These are phyloP conservation scores for Xylaria scruposa DNA, from an alignment of 495 filamentous ascomycete species.

Conservation along the genomic window DNA sequence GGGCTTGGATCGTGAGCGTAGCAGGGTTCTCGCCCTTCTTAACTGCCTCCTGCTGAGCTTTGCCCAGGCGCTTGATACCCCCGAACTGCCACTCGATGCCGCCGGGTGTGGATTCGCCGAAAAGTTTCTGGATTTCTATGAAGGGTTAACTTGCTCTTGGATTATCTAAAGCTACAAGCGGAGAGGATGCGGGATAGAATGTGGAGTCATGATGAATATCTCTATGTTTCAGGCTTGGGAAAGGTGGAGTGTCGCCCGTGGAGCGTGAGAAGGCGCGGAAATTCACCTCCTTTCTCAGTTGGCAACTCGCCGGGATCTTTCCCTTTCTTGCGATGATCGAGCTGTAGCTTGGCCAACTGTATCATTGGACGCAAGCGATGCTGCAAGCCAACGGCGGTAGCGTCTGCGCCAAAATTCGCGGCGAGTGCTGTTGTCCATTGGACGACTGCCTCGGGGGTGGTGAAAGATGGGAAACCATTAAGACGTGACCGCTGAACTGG, in stretches of 20 bases:
- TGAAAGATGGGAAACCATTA: neutral
- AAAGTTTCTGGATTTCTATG: conserved; percentile 51
- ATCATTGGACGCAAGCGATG: conserved; percentile 55
- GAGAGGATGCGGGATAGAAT: neutral
- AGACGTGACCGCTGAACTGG: neutral
- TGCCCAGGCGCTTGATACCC: conserved; percentile 48
- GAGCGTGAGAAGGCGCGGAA: neutral
- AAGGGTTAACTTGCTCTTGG: neutral
- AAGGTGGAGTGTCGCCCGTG: neutral
- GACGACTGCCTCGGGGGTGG: conserved; percentile 11
- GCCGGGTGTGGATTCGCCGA: conserved; percentile 49
- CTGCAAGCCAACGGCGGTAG: conserved; percentile 47
- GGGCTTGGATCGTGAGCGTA: neutral
- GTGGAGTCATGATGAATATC: neutral
- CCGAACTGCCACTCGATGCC: conserved; percentile 58
- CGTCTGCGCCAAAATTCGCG: conserved; percentile 30
- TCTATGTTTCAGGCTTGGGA: neutral
- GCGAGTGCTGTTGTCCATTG: conserved; percentile 36
- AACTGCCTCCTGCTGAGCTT: conserved; percentile 45
- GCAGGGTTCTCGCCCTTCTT: conserved; percentile 39
- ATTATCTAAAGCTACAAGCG: neutral
- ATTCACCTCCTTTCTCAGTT: conserved; percentile 31
- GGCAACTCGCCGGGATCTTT: conserved; percentile 35
- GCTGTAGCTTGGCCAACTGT: conserved; percentile 39
- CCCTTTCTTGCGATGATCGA: neutral